Evolutionary conservation across 2,329 filamentous ascomycete species (phyloP), one percentile per base, ranked within the genome.

Genomic region (Cercospora zeae-maydis): DNA sequence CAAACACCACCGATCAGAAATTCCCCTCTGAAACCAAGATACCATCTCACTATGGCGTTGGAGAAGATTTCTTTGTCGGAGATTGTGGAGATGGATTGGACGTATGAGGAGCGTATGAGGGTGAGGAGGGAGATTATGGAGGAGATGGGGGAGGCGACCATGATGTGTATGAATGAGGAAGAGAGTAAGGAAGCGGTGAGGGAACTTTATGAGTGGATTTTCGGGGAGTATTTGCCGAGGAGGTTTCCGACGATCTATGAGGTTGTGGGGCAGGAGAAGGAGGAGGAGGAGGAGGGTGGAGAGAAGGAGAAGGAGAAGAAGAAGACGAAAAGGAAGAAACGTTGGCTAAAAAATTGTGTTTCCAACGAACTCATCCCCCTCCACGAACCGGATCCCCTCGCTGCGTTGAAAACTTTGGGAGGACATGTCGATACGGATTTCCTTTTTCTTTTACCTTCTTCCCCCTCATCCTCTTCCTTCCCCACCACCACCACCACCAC

Each of bases 1-100:
- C 77, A 74, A 0, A 81, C 79, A 33, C 77, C 82, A 61, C 85
- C 84, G 0, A 70, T 85, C 37, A 79, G 83, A 61, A 71, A 85
- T 10, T 78, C 85, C 13, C 82, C 83, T 0, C 86, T 86, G 73
- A 86, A 85, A 72, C 80, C 83, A 4, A 86, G 82, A 67, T 88
- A 85, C 70, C 81, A 87, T 70, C 73, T 88, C 56, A 87, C 85
- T 5, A 88, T 88, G 86, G 84, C 79, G 3, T 77, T 87, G 24
- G 80, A 85, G 69, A 83, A 77, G 49, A 78, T 81, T 13, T 71
- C 79, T 8, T 72, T 83, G 0, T 83, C 82, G n/a, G 79, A 85
- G 9, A 78, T 88, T 14, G 75, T 88, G 37, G 78, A 75, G 16
- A 83, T 88, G 74, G 86, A 88, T 74, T 82, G 82, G 39, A 87